Evolutionary conservation across 2,329 filamentous ascomycete species (phyloP), one percentile per base, ranked within the genome.

Genomic region (Arthroderma sp.): DNA sequence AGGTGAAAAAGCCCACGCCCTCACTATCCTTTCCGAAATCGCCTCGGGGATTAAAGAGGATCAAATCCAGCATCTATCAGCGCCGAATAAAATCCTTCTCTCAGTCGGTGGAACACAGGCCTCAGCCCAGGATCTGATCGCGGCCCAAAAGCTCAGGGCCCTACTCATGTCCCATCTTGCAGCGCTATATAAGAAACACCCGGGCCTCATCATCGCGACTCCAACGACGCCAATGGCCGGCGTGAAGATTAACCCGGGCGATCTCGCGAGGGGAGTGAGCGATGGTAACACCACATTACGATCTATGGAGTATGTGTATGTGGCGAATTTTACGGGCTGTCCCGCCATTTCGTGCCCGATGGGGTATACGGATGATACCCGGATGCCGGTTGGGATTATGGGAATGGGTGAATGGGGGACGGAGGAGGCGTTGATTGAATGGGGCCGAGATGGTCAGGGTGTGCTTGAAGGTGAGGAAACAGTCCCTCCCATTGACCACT

Each of bases 291-390:
- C 66, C 49, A 80, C 77, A 10, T 68, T 94, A n/a, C 70, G 75
- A 28, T 84, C 77, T 57, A 94, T 94, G 86, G 77, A 82, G 61
- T 94, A 86, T 63, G 79, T 84, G 10, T 94, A 83, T 75, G 64
- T 94, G 32, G 83, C 87, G 5, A 95, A 95, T 63, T 80, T 86
- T 54, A 77, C 73, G 0, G 88, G 88, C 0, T 80, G 80, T 40
- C 88, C 88, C 1, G 78, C 84, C 1, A 74, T 93, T 8, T 78
- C 71, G 38, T 78, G 78, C 32, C 86, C 88, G 0, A 78, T 84
- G 7, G 87, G 85, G 1, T 94, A 87, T 63, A 73, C 69, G 66
- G 76, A 28, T 52, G 57, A 22, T 30, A 46, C 36, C 4, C 48
- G 50, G 1, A 59, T 75, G 1, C 73, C 72, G 0, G 61, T 76